Conservation (phyloP, 768 basidiomycete species). For the Tephrocybe rancida region DNA sequence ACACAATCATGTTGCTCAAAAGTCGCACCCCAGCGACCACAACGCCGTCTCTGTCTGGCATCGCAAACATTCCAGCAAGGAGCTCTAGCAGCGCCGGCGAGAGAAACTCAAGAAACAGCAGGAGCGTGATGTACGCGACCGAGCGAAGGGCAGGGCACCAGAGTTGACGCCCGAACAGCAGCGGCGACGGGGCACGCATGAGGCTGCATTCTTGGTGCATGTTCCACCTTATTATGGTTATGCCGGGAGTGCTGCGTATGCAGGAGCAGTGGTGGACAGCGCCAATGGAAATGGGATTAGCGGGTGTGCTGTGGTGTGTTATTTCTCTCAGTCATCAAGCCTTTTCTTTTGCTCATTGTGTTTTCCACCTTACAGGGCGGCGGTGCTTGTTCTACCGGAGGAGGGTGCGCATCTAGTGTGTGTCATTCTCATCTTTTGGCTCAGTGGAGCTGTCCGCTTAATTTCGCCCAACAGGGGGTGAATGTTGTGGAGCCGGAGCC, state of each 20-base stretch:
- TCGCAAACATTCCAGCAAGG: constrained; percentile 21
- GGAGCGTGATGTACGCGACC: constrained; percentile 25
- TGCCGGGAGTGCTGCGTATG: constrained; percentile 3
- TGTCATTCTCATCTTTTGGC: not conserved
- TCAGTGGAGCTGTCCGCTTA: not conserved
- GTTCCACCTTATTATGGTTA: constrained; percentile 30
- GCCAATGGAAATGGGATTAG: constrained; percentile 23
- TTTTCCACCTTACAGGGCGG: not conserved
- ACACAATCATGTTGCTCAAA: constrained; percentile 11
- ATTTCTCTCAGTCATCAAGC: too few relatives aligned
- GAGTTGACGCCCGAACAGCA: constrained; percentile 7
- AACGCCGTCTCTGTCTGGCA: constrained; percentile 42
- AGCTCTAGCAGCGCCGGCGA: constrained; percentile 20
- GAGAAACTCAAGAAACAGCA: constrained; percentile 26
- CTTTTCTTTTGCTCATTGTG: not conserved
- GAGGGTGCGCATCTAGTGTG: constrained; percentile 2
- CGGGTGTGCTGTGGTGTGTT: constrained; percentile 27
- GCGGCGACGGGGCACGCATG: constrained; percentile 19
- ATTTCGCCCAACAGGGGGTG: not conserved
- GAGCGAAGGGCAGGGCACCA: constrained; percentile 17
- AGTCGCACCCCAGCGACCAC: constrained; percentile 55
- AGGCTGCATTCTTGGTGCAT: constrained; percentile 39
- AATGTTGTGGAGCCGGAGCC: not conserved
- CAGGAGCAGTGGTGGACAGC: constrained; percentile 9
- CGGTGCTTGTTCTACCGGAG: constrained; percentile 2